Evolutionary conservation across 139 green algal genomes (phyloP).

Genomic region (Picochlorum costavermella): DNA sequence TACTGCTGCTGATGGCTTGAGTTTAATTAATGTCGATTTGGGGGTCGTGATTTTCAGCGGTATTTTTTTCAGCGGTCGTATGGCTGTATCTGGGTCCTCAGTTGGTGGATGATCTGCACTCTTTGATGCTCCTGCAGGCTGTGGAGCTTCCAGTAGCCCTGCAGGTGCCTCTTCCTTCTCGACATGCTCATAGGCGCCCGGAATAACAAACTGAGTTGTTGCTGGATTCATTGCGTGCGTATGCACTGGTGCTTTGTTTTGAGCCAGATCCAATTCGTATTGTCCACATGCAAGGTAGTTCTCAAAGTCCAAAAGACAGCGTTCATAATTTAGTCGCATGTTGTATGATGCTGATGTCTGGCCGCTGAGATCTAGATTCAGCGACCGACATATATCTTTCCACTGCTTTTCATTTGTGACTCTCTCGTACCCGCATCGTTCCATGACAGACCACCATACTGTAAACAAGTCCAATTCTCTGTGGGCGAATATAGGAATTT

Average conservation of each 20-base stretch:
- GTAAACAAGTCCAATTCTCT: slow-evolving; percentile 60
- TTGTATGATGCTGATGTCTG: slow-evolving; percentile 58
- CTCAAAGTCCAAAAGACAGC: slow-evolving; percentile 73
- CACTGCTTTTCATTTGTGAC: slow-evolving; percentile 56
- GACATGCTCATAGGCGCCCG: slow-evolving; percentile 5
- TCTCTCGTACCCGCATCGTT: slow-evolving; percentile 56
- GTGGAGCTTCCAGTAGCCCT: neutral
- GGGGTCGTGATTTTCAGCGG: too few species aligned
- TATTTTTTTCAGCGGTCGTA: neutral
- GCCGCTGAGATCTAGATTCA: slow-evolving; percentile 45
- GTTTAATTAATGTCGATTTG: too few species aligned
- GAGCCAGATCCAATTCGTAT: slow-evolving; percentile 28
- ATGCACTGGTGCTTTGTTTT: slow-evolving; percentile 17
- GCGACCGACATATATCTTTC: slow-evolving; percentile 57
- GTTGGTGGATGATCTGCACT: neutral
- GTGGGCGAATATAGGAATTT: slow-evolving; percentile 52
- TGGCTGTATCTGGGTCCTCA: neutral
- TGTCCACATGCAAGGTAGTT: slow-evolving; percentile 52
- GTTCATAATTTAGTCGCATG: slow-evolving; percentile 71
- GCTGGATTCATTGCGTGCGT: slow-evolving; percentile 12
- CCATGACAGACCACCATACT: slow-evolving; percentile 56
- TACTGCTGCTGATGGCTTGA: too few species aligned
- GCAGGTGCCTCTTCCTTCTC: neutral
- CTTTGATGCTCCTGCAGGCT: neutral
- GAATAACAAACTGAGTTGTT: slow-evolving; percentile 21